Conservation (phyloP, 108 stramenopile species). For the Nannochloropsis oceanica region DNA sequence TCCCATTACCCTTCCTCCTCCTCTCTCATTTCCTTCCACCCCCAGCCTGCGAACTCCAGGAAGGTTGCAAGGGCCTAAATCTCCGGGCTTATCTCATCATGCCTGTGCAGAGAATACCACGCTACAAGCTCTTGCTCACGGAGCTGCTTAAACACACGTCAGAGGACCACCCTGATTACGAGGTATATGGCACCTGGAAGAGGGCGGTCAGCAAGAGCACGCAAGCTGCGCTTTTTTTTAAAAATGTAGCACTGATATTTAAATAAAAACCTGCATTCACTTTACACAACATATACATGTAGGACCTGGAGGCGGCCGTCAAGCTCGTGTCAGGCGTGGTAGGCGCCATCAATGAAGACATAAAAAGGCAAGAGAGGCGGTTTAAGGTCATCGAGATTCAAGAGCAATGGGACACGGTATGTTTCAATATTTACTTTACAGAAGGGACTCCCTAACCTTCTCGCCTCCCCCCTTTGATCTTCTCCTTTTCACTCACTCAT, state of each 20-base stretch:
- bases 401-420: background rate
- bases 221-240: background rate
- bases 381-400: background rate
- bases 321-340: background rate
- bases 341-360: background rate
- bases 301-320: background rate
- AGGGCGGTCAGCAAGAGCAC: background rate
- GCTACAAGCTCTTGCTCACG: conserved; percentile 21
- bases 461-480: background rate
- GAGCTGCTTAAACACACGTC: conserved; percentile 12
- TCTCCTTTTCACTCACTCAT: background rate
- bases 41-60: conserved; percentile 10
- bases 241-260: too few species aligned
- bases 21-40: background rate
- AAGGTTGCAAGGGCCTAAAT: background rate
- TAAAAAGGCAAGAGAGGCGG: background rate
- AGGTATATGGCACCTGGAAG: too few species aligned
- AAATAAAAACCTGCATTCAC: too few species aligned
- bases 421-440: background rate
- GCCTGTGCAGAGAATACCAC: conserved; percentile 34
- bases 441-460: background rate
- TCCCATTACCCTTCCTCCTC: too few species aligned
- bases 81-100: conserved; percentile 17
- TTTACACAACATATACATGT: background rate
- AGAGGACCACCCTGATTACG: conserved; percentile 5